Conservation (phyloP, 2,329 filamentous ascomycete genomes). For the Aspergillus sp. region DNA sequence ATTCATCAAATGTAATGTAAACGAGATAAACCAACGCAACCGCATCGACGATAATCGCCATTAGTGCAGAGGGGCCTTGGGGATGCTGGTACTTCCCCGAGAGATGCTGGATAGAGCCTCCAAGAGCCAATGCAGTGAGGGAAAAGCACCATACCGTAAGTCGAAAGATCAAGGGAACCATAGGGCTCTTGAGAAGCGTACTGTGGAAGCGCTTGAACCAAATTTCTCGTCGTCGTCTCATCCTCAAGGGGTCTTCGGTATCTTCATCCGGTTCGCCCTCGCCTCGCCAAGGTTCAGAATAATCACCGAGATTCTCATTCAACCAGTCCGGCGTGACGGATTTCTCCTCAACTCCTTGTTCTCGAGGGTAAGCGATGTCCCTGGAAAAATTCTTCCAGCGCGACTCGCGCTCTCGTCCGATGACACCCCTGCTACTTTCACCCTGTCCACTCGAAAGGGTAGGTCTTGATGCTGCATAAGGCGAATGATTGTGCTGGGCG, state of each 20-base stretch:
- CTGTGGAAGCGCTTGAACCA: constrained; percentile 65
- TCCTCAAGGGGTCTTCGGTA: constrained; percentile 52
- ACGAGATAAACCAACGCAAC: constrained; percentile 86
- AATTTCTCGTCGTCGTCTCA: constrained; percentile 53
- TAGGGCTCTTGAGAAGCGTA: constrained; percentile 73
- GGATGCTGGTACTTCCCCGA: constrained; percentile 51
- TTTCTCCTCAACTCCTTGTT: constrained; percentile 40
- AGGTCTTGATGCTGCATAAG: constrained; percentile 33
- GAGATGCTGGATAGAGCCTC: constrained; percentile 70
- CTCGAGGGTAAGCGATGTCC: constrained; percentile 45
- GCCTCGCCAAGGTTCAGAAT: constrained; percentile 56
- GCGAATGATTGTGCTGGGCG: constrained; percentile 50
- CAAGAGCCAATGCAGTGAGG: constrained; percentile 75
- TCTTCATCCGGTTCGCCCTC: constrained; percentile 50
- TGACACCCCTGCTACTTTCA: constrained; percentile 8
- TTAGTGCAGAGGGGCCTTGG: constrained; percentile 75
- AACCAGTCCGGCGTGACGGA: constrained; percentile 49
- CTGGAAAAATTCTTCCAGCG: constrained; percentile 50
- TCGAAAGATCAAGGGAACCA: constrained; percentile 82
- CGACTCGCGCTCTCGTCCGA: constrained; percentile 38
- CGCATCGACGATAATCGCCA: constrained; percentile 86
- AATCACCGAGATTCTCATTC: constrained; percentile 47
- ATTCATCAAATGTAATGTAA: constrained; percentile 96
- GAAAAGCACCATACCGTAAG: constrained; percentile 82
- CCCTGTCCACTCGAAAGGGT: constrained; percentile 15